Percentiles rank a stretch among this genome's conserved stretches.
Evolutionary conservation across 306 rosid species (phyloP).

Genomic region (Sicyos baderoa): DNA sequence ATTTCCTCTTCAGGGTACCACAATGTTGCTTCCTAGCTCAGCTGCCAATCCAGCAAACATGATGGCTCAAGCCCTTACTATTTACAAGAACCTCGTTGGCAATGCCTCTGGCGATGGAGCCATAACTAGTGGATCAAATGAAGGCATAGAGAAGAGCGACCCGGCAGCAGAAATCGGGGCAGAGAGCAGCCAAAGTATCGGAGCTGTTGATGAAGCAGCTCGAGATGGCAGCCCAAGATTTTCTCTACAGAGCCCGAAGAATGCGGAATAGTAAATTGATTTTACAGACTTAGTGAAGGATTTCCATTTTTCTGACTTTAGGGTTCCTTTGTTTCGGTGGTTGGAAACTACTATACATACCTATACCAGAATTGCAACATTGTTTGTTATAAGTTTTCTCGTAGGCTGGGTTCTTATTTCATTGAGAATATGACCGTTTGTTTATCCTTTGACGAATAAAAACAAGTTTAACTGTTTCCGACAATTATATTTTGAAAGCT

Average conservation of each 20-base stretch:
- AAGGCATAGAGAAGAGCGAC: constrained; percentile 25
- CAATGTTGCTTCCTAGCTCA: constrained; percentile 87
- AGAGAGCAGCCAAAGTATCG: constrained; percentile 17
- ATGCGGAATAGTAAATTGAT: constrained; percentile 28
- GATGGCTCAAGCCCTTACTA: constrained; percentile 91
- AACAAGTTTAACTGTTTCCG: neutral
- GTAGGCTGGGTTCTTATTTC: neutral
- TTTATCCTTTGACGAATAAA: neutral
- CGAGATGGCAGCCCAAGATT: constrained; percentile 32
- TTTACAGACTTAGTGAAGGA: neutral
- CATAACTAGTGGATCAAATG: constrained; percentile 25
- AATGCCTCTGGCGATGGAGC: constrained; percentile 35
- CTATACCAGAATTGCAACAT: neutral
- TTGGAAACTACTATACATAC: neutral
- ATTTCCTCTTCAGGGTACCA: constrained; percentile 55
- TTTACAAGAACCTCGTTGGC: constrained; percentile 70
- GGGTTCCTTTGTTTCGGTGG: neutral
- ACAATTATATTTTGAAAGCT: neutral
- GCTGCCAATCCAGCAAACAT: constrained; percentile 76
- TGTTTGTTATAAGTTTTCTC: neutral
- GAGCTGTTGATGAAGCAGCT: constrained; percentile 17
- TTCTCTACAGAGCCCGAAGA: constrained; percentile 56
- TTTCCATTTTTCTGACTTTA: neutral
- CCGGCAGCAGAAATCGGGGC: constrained; percentile 28
- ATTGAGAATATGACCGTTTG: neutral